A percentile compares a stretch with the other conserved stretches of the same genome.
phyloP scores from a whole-genome alignment of 2,329 filamentous ascomycete genomes.

The Sclerotinia trifoliorum region DNA sequence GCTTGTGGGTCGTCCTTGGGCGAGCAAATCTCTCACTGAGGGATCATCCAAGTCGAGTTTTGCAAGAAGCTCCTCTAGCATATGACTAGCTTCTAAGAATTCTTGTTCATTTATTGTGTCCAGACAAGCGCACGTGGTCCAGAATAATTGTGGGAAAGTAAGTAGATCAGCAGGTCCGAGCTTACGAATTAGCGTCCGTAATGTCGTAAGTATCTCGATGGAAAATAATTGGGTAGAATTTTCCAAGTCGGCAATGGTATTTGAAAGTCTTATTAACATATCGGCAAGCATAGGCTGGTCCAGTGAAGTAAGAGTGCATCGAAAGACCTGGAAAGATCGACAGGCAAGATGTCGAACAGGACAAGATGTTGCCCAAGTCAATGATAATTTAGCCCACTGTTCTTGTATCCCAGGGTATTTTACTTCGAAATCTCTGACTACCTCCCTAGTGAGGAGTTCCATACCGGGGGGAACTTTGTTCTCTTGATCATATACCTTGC shows the following conservation, averaged over 20 bases:
- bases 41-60: conserved; percentile 78
- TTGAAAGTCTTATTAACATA: conserved; percentile 92
- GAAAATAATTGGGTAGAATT: conserved; percentile 94
- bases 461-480: conserved; percentile 85
- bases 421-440: conserved; percentile 81
- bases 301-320: conserved; percentile 85
- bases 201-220: conserved; percentile 93
- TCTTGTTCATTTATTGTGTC: conserved; percentile 97
- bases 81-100: conserved; percentile 85
- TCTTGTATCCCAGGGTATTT: conserved; percentile 85
- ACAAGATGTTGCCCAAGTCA: conserved; percentile 96
- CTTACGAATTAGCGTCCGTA: conserved; percentile 87
- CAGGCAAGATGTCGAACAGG: conserved; percentile 93
- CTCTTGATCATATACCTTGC: conserved; percentile 68
- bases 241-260: conserved; percentile 94
- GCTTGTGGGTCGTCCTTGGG: conserved; percentile 75
- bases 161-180: conserved; percentile 76
- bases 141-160: conserved; percentile 93
- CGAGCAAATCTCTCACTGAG: conserved; percentile 65
- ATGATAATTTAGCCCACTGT: conserved; percentile 83
- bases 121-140: conserved; percentile 94
- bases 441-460: conserved; percentile 76
- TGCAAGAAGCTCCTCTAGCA: conserved; percentile 82
- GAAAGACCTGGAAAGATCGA: conserved; percentile 94
- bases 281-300: conserved; percentile 95